Conservation (phyloP, 768 basidiomycete species). For the Lactarius tabidus region DNA sequence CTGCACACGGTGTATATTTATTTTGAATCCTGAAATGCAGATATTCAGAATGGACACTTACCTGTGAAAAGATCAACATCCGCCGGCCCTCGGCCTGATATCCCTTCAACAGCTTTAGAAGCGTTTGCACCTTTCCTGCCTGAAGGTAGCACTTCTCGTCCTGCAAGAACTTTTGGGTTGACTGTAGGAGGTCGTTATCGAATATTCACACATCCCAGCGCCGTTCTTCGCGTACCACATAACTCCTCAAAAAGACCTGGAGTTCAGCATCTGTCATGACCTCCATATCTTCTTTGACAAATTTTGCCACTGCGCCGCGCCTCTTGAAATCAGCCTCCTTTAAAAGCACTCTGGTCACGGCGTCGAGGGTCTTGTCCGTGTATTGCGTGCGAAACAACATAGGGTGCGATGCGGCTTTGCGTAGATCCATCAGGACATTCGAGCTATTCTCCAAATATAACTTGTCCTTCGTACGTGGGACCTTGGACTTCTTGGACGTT, state of each 20-base stretch:
- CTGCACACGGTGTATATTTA: slow-evolving; percentile 37
- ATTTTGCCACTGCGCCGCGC: slow-evolving; percentile 71
- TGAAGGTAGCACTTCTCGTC: slow-evolving; percentile 73
- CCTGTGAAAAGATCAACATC: slow-evolving; percentile 93
- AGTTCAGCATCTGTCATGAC: slow-evolving; percentile 98
- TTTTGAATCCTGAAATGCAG: not conserved
- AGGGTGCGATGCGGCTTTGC: slow-evolving; percentile 95
- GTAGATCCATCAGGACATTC: slow-evolving; percentile 95
- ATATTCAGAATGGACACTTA: slow-evolving; percentile 31
- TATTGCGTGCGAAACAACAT: slow-evolving; percentile 90
- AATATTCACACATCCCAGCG: not conserved
- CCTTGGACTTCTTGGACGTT: slow-evolving; percentile 44
- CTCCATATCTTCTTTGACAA: slow-evolving; percentile 95
- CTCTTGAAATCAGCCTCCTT: slow-evolving; percentile 92
- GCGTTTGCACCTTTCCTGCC: slow-evolving; percentile 79
- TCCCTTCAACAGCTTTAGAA: slow-evolving; percentile 65
- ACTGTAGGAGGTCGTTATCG: slow-evolving; percentile 39
- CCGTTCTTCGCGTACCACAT: slow-evolving; percentile 57
- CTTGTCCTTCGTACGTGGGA: slow-evolving; percentile 54
- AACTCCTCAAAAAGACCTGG: slow-evolving; percentile 77
- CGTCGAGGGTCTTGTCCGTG: slow-evolving; percentile 66
- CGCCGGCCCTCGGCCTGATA: slow-evolving; percentile 71
- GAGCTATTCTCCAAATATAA: slow-evolving; percentile 75
- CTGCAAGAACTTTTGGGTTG: slow-evolving; percentile 69
- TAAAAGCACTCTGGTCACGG: slow-evolving; percentile 76